phyloP scores from a whole-genome alignment of 2,329 filamentous ascomycete genomes.

The Kalaharituber pfeilii region DNA sequence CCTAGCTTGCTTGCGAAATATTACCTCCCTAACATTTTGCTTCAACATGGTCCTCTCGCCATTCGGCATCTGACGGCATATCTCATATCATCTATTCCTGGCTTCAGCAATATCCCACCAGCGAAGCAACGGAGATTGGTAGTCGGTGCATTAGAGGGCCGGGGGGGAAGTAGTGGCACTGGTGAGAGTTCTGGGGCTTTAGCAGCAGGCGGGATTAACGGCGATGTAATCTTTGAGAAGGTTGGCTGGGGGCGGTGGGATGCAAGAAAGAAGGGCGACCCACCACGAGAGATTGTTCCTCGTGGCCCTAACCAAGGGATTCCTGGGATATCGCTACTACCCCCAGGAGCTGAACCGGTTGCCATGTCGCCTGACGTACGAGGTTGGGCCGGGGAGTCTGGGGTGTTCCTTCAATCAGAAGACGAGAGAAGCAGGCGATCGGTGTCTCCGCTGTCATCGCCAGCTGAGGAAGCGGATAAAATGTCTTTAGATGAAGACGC shows the following conservation, averaged over 20 bases:
- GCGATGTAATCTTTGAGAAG: conserved; percentile 76
- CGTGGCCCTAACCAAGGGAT: neutral
- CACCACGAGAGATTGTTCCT: conserved; percentile 29
- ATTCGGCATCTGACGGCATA: conserved; percentile 94
- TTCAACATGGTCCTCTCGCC: conserved; percentile 75
- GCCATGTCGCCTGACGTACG: conserved; percentile 38
- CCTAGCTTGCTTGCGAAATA: conserved; percentile 70
- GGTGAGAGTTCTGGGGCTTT: conserved; percentile 28
- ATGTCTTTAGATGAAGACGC: conserved; percentile 75
- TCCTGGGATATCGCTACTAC: neutral
- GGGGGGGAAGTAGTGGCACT: conserved; percentile 37
- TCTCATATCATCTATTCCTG: conserved; percentile 79
- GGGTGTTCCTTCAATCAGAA: conserved; percentile 48
- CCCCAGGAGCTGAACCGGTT: conserved; percentile 32
- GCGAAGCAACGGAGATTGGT: conserved; percentile 81
- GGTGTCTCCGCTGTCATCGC: neutral
- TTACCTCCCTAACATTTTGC: conserved; percentile 76
- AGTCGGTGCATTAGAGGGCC: conserved; percentile 77
- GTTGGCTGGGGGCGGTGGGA: conserved; percentile 97
- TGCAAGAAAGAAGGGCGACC: conserved; percentile 54
- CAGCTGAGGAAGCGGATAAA: conserved; percentile 62
- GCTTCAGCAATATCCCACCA: conserved; percentile 74
- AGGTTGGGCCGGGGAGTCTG: conserved; percentile 52
- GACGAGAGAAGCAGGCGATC: conserved; percentile 36
- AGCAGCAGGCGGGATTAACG: conserved; percentile 43